Conservation (phyloP, 139 green algal species). For the Nannochloris sp. region DNA sequence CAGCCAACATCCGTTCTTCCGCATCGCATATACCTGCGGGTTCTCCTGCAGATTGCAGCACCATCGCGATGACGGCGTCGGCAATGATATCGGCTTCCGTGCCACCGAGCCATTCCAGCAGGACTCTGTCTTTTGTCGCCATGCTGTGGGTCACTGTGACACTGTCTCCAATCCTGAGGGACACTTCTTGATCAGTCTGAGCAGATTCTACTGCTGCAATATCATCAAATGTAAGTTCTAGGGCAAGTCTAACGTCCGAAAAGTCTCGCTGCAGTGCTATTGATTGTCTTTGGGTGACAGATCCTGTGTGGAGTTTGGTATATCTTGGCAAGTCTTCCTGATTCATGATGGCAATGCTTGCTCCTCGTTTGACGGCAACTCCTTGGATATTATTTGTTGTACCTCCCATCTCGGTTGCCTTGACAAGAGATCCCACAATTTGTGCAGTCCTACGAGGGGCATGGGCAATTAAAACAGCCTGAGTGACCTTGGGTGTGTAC, state of each 20-base stretch:
- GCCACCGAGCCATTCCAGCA: conserved; percentile 88
- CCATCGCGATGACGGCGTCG: conserved; percentile 82
- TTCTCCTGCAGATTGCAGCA: conserved; percentile 63
- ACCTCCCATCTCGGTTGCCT: conserved; percentile 35
- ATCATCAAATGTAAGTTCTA: conserved; percentile 84
- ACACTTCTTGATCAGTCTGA: not conserved
- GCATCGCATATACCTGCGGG: conserved; percentile 29
- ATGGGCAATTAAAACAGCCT: conserved; percentile 53
- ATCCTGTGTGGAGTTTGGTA: conserved; percentile 71
- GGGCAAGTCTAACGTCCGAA: conserved; percentile 50
- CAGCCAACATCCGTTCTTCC: conserved; percentile 33
- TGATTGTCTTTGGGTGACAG: conserved; percentile 70
- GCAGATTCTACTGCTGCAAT: conserved; percentile 17
- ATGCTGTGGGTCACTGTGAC: conserved; percentile 26
- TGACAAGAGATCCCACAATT: conserved; percentile 40
- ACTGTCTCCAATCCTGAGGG: conserved; percentile 24
- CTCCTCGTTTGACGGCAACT: conserved; percentile 59
- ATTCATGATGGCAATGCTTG: conserved; percentile 55
- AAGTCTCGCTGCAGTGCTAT: conserved; percentile 58
- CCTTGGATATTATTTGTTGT: conserved; percentile 36
- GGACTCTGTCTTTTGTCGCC: conserved; percentile 21
- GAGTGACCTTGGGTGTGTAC: conserved; percentile 51
- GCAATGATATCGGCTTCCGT: conserved; percentile 77
- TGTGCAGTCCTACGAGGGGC: conserved; percentile 47
- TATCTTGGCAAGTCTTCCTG: conserved; percentile 77